Evolutionary conservation across 1,284 basidiomycete genomes (phyloP).

Genomic region (Tremellales sp.): DNA sequence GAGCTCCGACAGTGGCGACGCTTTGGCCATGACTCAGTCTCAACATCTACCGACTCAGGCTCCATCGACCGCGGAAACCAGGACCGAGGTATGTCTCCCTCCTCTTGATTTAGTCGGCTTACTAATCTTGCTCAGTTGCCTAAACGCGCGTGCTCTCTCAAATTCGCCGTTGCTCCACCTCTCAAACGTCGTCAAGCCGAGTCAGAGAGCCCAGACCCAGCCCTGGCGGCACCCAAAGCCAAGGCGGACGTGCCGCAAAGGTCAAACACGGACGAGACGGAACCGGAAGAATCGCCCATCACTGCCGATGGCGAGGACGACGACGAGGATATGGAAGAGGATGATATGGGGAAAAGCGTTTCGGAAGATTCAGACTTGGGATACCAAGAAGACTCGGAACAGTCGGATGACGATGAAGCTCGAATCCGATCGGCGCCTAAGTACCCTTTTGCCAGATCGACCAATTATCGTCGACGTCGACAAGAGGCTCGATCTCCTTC

Average conservation of each 20-base stretch:
- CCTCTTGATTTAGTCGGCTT: not conserved
- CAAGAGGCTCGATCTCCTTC: constrained; percentile 9
- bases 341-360: not conserved
- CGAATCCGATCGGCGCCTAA: constrained; percentile 4
- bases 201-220: too few species aligned
- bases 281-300: not conserved
- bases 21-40: too few species aligned
- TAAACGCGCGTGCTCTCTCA: constrained; percentile 12
- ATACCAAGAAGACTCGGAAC: constrained; percentile 37
- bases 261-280: not conserved
- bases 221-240: not conserved
- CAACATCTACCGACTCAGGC: too few species aligned
- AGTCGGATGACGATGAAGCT: constrained; percentile 25
- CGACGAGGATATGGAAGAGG: not conserved
- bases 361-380: constrained; percentile 19
- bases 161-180: constrained; percentile 28
- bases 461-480: constrained; percentile 16
- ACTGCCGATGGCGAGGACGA: not conserved
- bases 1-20: constrained; percentile 23
- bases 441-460: constrained; percentile 24
- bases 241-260: not conserved
- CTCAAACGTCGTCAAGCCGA: constrained; percentile 5
- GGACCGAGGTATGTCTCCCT: not conserved
- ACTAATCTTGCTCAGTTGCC: not conserved
- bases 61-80: not conserved